Percentiles rank a stretch among this genome's conserved stretches.
phyloP scores from a whole-genome alignment of 306 rosid species.

The Alnus glutinosa region DNA sequence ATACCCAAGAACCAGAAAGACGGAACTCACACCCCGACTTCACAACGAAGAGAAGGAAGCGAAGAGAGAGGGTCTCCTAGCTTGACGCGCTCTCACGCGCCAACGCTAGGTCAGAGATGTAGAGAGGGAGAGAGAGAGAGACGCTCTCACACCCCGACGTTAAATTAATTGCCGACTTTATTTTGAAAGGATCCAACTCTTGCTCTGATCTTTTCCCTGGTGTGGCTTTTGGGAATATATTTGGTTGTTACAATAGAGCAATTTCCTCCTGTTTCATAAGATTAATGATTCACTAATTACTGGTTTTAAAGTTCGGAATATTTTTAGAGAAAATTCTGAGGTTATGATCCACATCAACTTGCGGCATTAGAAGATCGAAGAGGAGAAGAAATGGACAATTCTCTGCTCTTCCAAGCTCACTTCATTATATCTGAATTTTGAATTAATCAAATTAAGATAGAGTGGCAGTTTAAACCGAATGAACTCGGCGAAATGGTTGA shows the following conservation, averaged over 20 bases:
- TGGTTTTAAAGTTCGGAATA: not conserved
- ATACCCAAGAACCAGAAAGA: no score
- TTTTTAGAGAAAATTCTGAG: not conserved
- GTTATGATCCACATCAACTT: not conserved
- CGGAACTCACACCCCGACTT: no score
- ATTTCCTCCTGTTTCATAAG: not conserved
- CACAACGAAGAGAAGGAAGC: no score
- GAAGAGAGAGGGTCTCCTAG: no score
- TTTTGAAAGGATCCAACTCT: not conserved
- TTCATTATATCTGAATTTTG: constrained; percentile 17
- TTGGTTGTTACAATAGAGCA: not conserved
- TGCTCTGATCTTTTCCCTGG: not conserved
- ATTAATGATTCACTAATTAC: not conserved
- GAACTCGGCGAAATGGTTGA: not conserved
- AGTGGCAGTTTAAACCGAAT: constrained; percentile 11
- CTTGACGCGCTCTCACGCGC: no score
- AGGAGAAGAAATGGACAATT: not conserved
- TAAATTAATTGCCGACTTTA: not conserved
- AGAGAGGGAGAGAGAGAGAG: no score
- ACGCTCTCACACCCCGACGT: no score
- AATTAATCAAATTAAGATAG: not conserved
- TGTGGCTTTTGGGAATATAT: not conserved
- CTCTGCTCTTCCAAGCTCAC: constrained; percentile 6
- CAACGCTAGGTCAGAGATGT: no score
- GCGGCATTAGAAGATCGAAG: not conserved